A percentile compares a stretch with the other conserved stretches of the same genome.
phyloP scores from a whole-genome alignment of 371 early-diverging fungal species.

The Actinomortierella ambigua region DNA sequence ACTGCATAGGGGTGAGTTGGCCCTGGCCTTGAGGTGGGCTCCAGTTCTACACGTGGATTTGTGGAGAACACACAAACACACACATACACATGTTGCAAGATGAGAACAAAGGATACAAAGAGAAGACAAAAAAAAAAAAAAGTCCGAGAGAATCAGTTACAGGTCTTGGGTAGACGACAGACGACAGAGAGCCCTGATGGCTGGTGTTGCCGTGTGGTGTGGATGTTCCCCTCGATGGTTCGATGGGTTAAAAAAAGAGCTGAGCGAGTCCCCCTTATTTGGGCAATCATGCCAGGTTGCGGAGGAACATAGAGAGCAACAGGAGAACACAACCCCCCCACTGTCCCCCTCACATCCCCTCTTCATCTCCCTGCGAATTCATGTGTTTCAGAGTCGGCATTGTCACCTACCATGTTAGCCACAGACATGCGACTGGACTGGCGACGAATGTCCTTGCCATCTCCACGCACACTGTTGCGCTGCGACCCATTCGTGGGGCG shows the following conservation, averaged over 20 bases:
- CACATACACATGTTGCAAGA: conserved; percentile 1
- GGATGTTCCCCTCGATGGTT: no score
- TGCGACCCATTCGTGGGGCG: conserved; percentile 34
- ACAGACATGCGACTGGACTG: conserved; percentile 39
- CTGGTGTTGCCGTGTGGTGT: no score
- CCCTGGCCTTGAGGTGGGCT: conserved; percentile 31
- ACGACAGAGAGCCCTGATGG: no score
- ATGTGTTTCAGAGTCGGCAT: no score
- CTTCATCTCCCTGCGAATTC: neutral
- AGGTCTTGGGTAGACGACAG: no score
- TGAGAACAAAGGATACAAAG: neutral
- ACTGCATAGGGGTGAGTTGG: conserved; percentile 20
- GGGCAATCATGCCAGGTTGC: no score
- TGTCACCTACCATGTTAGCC: conserved; percentile 28
- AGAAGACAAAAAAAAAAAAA: neutral
- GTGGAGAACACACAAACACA: neutral
- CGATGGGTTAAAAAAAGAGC: no score
- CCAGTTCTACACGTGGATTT: conserved; percentile 25
- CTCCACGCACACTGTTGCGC: conserved; percentile 29
- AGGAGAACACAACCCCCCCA: neutral
- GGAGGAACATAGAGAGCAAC: no score
- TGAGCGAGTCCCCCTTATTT: no score
- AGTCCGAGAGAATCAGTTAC: no score
- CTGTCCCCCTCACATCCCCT: neutral
- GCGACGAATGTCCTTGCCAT: conserved; percentile 35